These are phyloP conservation scores for Pluteus cervinus DNA, from an alignment of 768 basidiomycete species.

Conservation along the genomic window DNA sequence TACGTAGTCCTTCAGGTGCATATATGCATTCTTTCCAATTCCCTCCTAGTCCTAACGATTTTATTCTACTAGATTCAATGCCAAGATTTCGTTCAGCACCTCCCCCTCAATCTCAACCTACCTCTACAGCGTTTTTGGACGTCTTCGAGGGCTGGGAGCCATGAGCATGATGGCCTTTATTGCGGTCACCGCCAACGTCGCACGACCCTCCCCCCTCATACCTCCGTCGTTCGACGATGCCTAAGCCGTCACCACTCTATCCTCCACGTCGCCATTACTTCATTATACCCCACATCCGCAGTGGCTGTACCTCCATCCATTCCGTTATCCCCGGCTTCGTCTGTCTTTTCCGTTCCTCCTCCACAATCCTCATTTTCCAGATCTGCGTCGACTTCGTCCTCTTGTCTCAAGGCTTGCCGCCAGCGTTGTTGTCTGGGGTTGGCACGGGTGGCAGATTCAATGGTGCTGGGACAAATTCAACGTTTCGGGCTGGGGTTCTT, in stretches of 20 bases:
- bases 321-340: constrained; percentile 47
- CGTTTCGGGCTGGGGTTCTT: background rate
- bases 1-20: too few relatives aligned
- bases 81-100: too few relatives aligned
- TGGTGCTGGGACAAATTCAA: background rate
- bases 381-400: constrained; percentile 56
- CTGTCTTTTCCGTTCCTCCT: constrained; percentile 47
- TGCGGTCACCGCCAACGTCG: too few relatives aligned
- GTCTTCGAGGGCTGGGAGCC: too few relatives aligned
- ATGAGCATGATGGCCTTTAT: too few relatives aligned
- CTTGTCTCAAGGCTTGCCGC: constrained; percentile 31
- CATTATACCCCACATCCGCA: constrained; percentile 9
- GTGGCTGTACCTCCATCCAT: constrained; percentile 11
- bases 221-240: too few relatives aligned
- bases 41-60: too few relatives aligned
- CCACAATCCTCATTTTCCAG: constrained; percentile 59
- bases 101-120: too few relatives aligned
- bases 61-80: too few relatives aligned
- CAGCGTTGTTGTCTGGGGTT: constrained; percentile 14
- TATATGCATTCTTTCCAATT: too few relatives aligned
- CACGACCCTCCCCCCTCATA: too few relatives aligned
- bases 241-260: constrained; percentile 25
- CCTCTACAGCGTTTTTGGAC: too few relatives aligned
- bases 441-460: constrained; percentile 3
- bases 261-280: constrained; percentile 15